Base-by-base conservation (phyloP, 2,329 filamentous ascomycete species). In the Venturiaceae sp. region DNA sequence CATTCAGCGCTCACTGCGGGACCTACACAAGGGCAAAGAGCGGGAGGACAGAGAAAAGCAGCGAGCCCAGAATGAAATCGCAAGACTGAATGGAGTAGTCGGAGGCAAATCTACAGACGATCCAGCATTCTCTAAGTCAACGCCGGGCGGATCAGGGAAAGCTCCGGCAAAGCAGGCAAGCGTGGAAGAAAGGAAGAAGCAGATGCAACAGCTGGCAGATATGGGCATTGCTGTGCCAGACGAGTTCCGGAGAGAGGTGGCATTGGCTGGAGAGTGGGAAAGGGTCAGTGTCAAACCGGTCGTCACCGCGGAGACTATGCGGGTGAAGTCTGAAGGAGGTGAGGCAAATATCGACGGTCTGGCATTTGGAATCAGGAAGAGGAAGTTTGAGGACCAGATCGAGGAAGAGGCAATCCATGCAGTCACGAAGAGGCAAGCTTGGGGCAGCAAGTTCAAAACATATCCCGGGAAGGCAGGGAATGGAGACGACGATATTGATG, bases 201-300 rank as follows among this genome's bases (percentile, higher is more conserved):
- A 99, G 73, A 82, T 95, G 66, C 86, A 91, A 62, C 91, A 97
- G 72, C 78, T 99, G 11, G 91, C 87, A 4, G 88, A 87, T 36
- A 81, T 99, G 79, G 94, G 94, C 0, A 84, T 99, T 53, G 83
- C 84, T 52, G 82, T 97, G 57, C 94, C 94, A 0, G 85, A 89
- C 47, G 85, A 88, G 63, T 84, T 90, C 59, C 80, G 90, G 60
- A 79, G 81, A 2, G 89, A 94, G 60, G 84, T 96, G 83, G 91
- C 92, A 5, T 84, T 96, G 76, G 85, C 87, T 3, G 90, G 94
- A 33, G 88, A 95, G 57, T 99, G 92, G 92, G 84, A 90, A 60
- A 83, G 81, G 5, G 82, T 89, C 41, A 79, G 83, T 47, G 78
- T 76, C 63, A 73, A 65, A 32, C 65, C 66, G 46, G 64, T 77